Evolutionary conservation across 2,329 filamentous ascomycete genomes (phyloP), one percentile per base, ranked within the genome.

Genomic region (Alternaria rosae): DNA sequence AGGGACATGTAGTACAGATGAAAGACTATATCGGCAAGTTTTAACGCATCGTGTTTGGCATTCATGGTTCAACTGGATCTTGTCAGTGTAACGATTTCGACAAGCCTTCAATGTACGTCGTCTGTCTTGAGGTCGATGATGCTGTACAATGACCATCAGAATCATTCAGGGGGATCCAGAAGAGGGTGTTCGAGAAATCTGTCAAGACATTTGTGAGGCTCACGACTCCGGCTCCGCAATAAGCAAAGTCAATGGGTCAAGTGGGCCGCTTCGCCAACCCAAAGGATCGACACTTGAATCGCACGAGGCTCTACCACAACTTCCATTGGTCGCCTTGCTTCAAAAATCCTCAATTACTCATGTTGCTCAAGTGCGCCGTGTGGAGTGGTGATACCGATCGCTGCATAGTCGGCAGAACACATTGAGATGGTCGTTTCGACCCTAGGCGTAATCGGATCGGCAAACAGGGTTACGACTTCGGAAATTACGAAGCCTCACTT

Each of bases 401-500:
- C n/a, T n/a, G 35, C 35, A n/a, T n/a, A 38, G 8, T 10, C 35
- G 35, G 35, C 47, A 23, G 21, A 32, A 32, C 9, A 35, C 47
- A 32, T 51, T 21, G 30, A 32, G 45, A 20, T 21, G n/a, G 6
- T 6, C 20, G 17, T 35, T 20, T 17, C 17, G 28, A 12, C 20
- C 13, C 28, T 35, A 30, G 28, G 30, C 30, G 47, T 38, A 38
- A 51, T 51, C 47, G 28, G 47, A 51, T 51, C 47, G 47, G 47
- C 47, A 51, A 51, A 35, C 47, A 51, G 30, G 47, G 21, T 35
- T 38, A 51, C 28, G 20, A 35, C 23, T 25, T 51, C 30, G 47
- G 30, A 35, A 38, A 51, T 23, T 25, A 15, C 23, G n/a, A 51
- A 51, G 47, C 47, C 47, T 51, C 47, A 51, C 47, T 51, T 51